Percentiles rank a stretch among this genome's conserved stretches.
Conservation (phyloP, 2,329 filamentous ascomycete species). For the Coniella lustricola region DNA sequence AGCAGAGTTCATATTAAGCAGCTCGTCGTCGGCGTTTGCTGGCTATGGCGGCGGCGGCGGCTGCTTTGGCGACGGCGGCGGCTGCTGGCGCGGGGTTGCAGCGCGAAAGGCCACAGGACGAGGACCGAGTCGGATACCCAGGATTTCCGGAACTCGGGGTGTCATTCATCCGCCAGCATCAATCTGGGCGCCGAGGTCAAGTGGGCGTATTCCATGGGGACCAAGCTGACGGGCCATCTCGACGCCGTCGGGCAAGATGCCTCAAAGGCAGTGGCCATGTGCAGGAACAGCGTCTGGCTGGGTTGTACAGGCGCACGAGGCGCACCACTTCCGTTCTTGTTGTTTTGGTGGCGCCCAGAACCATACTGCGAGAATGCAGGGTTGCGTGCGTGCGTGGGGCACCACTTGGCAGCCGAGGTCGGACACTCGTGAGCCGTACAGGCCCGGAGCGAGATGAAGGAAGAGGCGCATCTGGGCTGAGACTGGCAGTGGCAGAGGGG, state of each 20-base stretch:
- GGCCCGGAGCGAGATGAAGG: neutral
- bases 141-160: neutral
- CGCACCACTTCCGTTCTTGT: too few species aligned
- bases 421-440: neutral
- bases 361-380: neutral
- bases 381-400: neutral
- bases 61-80: too few species aligned
- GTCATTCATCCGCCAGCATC: neutral
- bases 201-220: neutral
- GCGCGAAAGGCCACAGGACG: neutral
- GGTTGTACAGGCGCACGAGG: too few species aligned
- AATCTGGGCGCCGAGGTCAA: neutral
- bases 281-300: too few species aligned
- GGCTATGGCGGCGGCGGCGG: neutral
- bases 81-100: neutral
- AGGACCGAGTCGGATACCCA: neutral
- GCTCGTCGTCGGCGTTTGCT: neutral
- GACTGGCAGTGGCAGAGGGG: neutral
- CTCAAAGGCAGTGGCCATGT: too few species aligned
- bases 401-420: too few species aligned
- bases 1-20: constrained; percentile 13
- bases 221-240: neutral
- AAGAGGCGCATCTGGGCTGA: neutral
- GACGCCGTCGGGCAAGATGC: too few species aligned
- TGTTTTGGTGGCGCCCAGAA: too few species aligned